Percentiles rank a stretch among this genome's conserved stretches.
Conservation (phyloP, 129 eudicot species). For the Saussurea involucrata region DNA sequence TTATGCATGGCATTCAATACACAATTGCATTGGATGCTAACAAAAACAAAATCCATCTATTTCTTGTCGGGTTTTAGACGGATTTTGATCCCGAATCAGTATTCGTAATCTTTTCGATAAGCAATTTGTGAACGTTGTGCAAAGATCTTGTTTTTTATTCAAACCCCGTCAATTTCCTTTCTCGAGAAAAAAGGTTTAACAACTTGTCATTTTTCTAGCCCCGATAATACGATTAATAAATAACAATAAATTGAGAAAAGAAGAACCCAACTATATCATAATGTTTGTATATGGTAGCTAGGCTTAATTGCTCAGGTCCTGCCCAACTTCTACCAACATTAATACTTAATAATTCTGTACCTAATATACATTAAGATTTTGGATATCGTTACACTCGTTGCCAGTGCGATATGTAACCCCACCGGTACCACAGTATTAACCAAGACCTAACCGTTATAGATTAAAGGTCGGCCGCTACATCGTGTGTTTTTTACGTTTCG, state of each 20-base stretch:
- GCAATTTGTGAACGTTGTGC: not conserved
- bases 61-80: not conserved
- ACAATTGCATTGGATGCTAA: not conserved
- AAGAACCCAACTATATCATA: constrained; percentile 7
- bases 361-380: not conserved
- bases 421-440: not conserved
- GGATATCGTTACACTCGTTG: not conserved
- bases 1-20: not conserved
- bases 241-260: not conserved
- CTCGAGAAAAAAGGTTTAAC: not conserved
- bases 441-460: not conserved
- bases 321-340: constrained; percentile 20
- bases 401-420: not conserved
- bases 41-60: not conserved
- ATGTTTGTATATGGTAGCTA: constrained; percentile 9
- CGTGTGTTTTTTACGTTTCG: not conserved
- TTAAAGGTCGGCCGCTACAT: not conserved
- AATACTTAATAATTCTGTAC: constrained; percentile 3
- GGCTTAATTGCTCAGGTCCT: constrained; percentile 15
- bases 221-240: not conserved
- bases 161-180: not conserved
- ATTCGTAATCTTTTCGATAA: not conserved
- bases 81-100: not conserved
- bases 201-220: not conserved
- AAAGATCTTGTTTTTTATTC: not conserved